Evolutionary conservation across 2,329 filamentous ascomycete genomes (phyloP), one percentile per base, ranked within the genome.

Genomic region (Volutella citrinella): DNA sequence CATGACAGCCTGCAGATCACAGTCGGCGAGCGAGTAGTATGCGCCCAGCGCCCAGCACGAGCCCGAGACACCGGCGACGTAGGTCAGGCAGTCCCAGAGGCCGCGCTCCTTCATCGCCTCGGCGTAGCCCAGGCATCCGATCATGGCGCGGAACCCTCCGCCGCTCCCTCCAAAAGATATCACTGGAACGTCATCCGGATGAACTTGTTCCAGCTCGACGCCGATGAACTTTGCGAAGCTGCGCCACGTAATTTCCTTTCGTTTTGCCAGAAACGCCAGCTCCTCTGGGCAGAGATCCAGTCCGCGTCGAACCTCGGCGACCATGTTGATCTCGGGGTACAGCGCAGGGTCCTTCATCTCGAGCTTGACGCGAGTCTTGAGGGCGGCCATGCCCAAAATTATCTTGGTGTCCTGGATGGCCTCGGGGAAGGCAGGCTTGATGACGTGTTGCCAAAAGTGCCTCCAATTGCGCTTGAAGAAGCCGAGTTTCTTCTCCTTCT

Each of bases 401-500:
- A 40, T 40, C 25, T 36, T 40, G 28, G 32, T 22, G 20, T 40
- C 37, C 15, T 40, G 37, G 12, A 40, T 30, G 14, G 37, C 37
- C 18, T 40, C 37, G 7, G 37, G 37, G 13, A 40, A 40, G 10
- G 37, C 37, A 15, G 37, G 32, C 12, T 36, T 40, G 28, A 40
- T 35, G 17, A 31, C 26, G 16, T 40, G 23, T 20, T 36, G 37
- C 37, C 37, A 40, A 10, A 40, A 22, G 13, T 13, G 23, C 20
- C 17, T 27, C 12, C n/a, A 20, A 13, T 27, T 27, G n/a, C 30
- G 21, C 17, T 14, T 23, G 10, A 38, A 30, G 14, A 38, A 19
- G 10, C 30, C 30, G 18, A 10, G 23, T 14, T 20, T 38, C 10
- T 30, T 18, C 5, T 8, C 11, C n/a, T 24, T 10, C 10, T 23